Conservation (phyloP, 148 eudicot genomes). For the Beta vulgaris region DNA sequence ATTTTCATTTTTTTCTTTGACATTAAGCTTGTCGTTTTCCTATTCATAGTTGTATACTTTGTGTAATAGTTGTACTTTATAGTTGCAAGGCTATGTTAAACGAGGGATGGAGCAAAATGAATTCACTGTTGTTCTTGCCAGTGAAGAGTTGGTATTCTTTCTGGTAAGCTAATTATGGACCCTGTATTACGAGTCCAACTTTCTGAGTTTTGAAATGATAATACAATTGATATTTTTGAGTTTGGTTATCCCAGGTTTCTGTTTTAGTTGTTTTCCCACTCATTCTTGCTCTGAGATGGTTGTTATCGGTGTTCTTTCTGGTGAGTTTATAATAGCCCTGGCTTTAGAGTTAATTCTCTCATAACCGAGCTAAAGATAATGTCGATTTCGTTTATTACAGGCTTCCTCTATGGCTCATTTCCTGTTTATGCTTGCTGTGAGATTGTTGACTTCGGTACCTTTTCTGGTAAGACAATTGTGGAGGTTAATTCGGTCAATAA, state of each 20-base stretch:
- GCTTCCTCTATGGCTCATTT: conserved; percentile 9
- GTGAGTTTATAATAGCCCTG: neutral
- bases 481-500: neutral
- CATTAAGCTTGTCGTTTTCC: conserved; percentile 2
- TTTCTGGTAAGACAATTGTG: neutral
- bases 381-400: neutral
- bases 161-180: conserved; percentile 40
- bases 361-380: neutral
- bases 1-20: neutral
- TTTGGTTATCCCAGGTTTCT: conserved; percentile 54
- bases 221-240: conserved; percentile 5
- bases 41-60: neutral
- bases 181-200: neutral
- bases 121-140: conserved; percentile 55
- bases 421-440: conserved; percentile 7
- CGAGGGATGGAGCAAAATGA: conserved; percentile 55
- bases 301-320: conserved; percentile 30
- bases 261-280: conserved; percentile 50
- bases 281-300: conserved; percentile 52
- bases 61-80: conserved; percentile 29
- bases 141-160: conserved; percentile 62
- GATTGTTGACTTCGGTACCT: conserved; percentile 4
- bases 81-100: conserved; percentile 68
- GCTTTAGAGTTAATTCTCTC: neutral
- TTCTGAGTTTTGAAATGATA: neutral